phyloP scores from a whole-genome alignment of 345 rosid species.

The rapeseed (Brassica napus) region DNA sequence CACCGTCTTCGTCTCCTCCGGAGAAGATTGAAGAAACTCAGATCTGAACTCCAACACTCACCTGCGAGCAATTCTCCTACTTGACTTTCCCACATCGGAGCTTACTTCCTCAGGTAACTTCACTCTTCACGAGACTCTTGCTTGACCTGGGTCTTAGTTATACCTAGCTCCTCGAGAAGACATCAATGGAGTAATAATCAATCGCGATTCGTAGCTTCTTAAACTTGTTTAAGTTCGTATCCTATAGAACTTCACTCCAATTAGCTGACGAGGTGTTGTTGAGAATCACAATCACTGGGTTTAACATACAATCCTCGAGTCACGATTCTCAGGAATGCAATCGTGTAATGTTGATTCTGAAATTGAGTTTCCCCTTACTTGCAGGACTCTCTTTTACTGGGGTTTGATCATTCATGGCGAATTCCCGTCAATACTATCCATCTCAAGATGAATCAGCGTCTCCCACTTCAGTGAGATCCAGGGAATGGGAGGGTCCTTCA shows the following conservation, averaged over 20 bases:
- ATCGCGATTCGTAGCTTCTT: background rate
- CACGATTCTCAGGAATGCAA: background rate
- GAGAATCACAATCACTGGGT: slow-evolving; percentile 10
- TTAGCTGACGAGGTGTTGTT: background rate
- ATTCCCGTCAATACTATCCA: slow-evolving; percentile 59
- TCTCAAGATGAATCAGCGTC: slow-evolving; percentile 56
- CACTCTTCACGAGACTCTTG: slow-evolving; percentile 19
- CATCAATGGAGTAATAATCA: background rate
- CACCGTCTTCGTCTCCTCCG: background rate
- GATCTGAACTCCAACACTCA: slow-evolving; percentile 40
- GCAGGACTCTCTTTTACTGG: slow-evolving; percentile 12
- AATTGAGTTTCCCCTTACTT: background rate
- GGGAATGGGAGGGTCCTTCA: slow-evolving; percentile 92
- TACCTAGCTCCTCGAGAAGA: background rate
- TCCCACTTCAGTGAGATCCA: slow-evolving; percentile 61
- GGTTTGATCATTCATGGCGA: slow-evolving; percentile 56
- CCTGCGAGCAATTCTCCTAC: background rate
- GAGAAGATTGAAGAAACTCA: slow-evolving; percentile 20
- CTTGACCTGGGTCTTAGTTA: slow-evolving; percentile 8
- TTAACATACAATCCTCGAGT: background rate
- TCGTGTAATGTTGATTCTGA: slow-evolving; percentile 13
- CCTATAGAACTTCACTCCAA: background rate
- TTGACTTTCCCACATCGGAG: slow-evolving; percentile 10
- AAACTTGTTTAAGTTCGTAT: slow-evolving; percentile 9
- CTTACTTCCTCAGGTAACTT: slow-evolving; percentile 35